Percentiles rank a stretch among this genome's conserved stretches.
Conservation (phyloP, 73 alveolate species). For the Symbiodinium natans region DNA sequence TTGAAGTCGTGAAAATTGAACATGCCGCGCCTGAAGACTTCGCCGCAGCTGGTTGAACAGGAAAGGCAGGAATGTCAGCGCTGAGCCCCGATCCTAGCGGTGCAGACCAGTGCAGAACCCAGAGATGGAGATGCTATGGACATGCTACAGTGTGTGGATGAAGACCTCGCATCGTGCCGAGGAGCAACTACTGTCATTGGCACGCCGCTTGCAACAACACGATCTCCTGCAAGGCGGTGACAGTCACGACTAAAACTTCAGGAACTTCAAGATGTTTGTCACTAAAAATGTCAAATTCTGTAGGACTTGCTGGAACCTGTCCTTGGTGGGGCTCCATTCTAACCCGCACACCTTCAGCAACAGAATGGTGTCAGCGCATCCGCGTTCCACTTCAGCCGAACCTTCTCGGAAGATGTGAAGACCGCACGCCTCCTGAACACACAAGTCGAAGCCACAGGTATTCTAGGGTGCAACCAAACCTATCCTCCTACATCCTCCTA, state of each 20-base stretch:
- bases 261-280: no score
- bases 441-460: not conserved
- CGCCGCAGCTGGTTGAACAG: slow-evolving; percentile 26
- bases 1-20: no score
- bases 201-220: not conserved
- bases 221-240: not conserved
- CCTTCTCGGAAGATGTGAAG: slow-evolving; percentile 67
- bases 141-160: no score
- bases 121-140: no score
- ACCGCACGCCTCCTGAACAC: slow-evolving; percentile 49
- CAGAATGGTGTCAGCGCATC: not conserved
- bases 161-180: not conserved
- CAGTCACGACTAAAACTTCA: no score
- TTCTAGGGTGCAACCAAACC: no score
- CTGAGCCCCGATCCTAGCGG: slow-evolving; percentile 46
- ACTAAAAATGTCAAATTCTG: not conserved
- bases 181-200: not conserved
- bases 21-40: slow-evolving; percentile 31
- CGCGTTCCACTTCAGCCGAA: not conserved
- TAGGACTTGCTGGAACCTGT: not conserved
- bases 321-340: not conserved
- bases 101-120: not conserved
- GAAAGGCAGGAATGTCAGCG: slow-evolving; percentile 31
- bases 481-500: no score
- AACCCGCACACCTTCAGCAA: not conserved